Conservation (phyloP, 73 alveolate species). For the Diophrys sp. region DNA sequence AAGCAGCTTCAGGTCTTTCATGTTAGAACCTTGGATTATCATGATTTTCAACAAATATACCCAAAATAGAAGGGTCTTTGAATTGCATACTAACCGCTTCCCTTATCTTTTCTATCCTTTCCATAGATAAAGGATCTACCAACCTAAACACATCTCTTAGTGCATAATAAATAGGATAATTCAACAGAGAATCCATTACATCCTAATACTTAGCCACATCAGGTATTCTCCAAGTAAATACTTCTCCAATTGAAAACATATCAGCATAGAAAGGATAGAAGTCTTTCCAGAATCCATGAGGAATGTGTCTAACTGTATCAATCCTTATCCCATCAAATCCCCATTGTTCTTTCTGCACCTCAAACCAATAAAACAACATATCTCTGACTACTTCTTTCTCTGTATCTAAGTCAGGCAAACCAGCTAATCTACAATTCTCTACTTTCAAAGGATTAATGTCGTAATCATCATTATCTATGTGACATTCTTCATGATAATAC, state of each 20-base stretch:
- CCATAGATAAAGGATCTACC: conserved; percentile 43
- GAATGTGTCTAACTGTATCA: conserved; percentile 88
- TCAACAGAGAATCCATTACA: conserved; percentile 77
- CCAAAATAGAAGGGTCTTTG: conserved; percentile 49
- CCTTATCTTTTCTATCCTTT: conserved; percentile 23
- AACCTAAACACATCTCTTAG: conserved; percentile 68
- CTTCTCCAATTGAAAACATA: conserved; percentile 86
- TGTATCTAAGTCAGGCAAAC: conserved; percentile 90
- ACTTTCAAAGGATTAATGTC: conserved; percentile 54
- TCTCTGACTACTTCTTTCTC: conserved; percentile 75
- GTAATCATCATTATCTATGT: conserved; percentile 38
- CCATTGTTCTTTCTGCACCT: conserved; percentile 58
- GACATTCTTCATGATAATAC: conserved; percentile 83
- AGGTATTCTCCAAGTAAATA: conserved; percentile 55
- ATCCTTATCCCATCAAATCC: conserved; percentile 95
- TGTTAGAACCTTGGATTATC: conserved; percentile 92
- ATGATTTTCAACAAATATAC: conserved; percentile 83
- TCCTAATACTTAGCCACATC: conserved; percentile 76
- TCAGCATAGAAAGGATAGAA: conserved; percentile 81
- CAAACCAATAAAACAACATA: conserved; percentile 81
- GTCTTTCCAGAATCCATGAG: conserved; percentile 88
- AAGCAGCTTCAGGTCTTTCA: conserved; percentile 33
- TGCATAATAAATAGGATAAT: conserved; percentile 87
- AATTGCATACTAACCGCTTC: conserved; percentile 1
- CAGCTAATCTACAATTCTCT: conserved; percentile 90